These are phyloP conservation scores for Fusarium nodosum DNA, from an alignment of 2,329 filamentous ascomycete genomes.

Conservation along the genomic window DNA sequence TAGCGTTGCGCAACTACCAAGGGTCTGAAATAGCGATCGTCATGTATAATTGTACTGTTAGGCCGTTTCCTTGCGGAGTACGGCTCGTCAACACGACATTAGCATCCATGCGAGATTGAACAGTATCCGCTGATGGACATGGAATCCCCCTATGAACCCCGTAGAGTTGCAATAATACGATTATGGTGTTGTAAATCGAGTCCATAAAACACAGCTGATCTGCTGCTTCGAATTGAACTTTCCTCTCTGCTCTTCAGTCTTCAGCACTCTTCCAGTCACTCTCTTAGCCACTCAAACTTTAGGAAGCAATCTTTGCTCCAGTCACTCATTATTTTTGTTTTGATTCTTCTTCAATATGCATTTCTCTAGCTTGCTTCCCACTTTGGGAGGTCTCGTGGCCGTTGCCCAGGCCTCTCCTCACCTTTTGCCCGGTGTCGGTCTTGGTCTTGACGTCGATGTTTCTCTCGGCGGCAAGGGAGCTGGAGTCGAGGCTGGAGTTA, in stretches of 20 bases:
- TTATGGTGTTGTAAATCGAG: background rate
- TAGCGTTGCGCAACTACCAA: background rate
- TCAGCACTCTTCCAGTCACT: constrained; percentile 37
- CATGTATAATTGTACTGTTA: constrained; percentile 19
- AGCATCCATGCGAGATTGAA: constrained; percentile 13
- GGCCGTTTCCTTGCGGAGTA: background rate
- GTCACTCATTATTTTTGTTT: constrained; percentile 44
- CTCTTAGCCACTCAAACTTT: constrained; percentile 24
- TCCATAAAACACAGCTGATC: constrained; percentile 15
- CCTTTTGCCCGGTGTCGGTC: constrained; percentile 14
- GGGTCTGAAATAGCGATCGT: constrained; percentile 40
- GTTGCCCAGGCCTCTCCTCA: constrained; percentile 41
- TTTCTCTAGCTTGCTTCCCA: constrained; percentile 36
- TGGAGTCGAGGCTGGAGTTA: background rate
- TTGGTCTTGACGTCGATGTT: constrained; percentile 12
- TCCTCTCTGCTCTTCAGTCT: constrained; percentile 15
- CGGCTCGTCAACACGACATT: constrained; percentile 9
- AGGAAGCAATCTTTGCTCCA: constrained; percentile 38
- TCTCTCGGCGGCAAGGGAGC: constrained; percentile 9
- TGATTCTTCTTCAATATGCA: constrained; percentile 27
- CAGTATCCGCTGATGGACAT: constrained; percentile 6
- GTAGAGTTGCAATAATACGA: background rate
- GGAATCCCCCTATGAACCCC: constrained; percentile 1
- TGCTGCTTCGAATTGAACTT: background rate
- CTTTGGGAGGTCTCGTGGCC: constrained; percentile 39